A percentile compares a stretch with the other conserved stretches of the same genome.
Evolutionary conservation across 169 alveolate species (phyloP).

Genomic region (Cryptosporidium viatorum): DNA sequence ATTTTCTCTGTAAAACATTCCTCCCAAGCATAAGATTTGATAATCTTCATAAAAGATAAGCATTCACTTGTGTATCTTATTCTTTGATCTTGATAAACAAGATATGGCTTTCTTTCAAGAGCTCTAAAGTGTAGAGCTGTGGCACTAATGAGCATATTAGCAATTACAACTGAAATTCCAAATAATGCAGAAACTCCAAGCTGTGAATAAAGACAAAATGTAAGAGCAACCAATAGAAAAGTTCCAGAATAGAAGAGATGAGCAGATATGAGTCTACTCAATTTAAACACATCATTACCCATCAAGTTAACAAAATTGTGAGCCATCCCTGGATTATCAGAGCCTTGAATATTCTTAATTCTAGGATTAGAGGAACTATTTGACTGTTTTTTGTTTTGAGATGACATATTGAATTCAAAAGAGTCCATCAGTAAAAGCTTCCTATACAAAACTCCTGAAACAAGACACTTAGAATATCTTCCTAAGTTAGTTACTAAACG

Average conservation of each 20-base stretch:
- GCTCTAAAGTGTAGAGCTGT: constrained; percentile 52
- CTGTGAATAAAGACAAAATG: constrained; percentile 41
- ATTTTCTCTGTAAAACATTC: constrained; percentile 81
- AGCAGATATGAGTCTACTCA: constrained; percentile 66
- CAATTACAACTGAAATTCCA: constrained; percentile 48
- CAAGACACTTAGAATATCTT: constrained; percentile 43
- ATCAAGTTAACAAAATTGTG: constrained; percentile 41
- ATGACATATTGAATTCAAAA: constrained; percentile 12
- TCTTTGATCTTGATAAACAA: constrained; percentile 54
- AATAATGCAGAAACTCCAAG: constrained; percentile 70
- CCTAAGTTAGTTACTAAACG: constrained; percentile 54
- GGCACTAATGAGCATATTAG: constrained; percentile 34
- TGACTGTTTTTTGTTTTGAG: constrained; percentile 16
- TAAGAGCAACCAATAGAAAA: constrained; percentile 33
- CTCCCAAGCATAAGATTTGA: constrained; percentile 90
- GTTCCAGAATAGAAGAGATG: constrained; percentile 65
- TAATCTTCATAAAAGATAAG: constrained; percentile 80
- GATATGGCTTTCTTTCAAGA: constrained; percentile 59
- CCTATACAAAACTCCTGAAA: constrained; percentile 63
- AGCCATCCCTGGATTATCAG: constrained; percentile 20
- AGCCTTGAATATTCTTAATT: not conserved
- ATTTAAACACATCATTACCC: constrained; percentile 57
- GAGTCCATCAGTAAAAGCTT: constrained; percentile 52
- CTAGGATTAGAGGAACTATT: not conserved
- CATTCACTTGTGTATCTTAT: constrained; percentile 52